A percentile compares a stretch with the other conserved stretches of the same genome.
phyloP scores from a whole-genome alignment of 2,329 filamentous ascomycete genomes.

The Pseudocercospora ulei region DNA sequence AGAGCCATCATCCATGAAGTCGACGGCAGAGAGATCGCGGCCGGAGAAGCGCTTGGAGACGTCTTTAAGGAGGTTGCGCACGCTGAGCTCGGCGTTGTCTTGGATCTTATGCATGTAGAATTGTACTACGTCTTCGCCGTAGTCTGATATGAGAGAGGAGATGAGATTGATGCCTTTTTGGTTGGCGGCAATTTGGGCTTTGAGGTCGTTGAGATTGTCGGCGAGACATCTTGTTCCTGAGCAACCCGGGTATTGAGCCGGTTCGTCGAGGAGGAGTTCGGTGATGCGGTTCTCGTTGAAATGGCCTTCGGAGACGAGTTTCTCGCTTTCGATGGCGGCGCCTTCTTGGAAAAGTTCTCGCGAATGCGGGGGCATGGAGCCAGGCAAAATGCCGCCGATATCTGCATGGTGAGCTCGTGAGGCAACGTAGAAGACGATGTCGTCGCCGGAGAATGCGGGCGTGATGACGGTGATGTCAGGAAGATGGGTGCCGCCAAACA shows the following conservation, averaged over 20 bases:
- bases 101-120: constrained; percentile 80
- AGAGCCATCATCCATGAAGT: constrained; percentile 81
- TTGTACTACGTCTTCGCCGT: constrained; percentile 65
- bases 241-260: constrained; percentile 64
- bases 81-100: constrained; percentile 65
- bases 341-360: constrained; percentile 51
- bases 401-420: constrained; percentile 74
- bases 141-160: constrained; percentile 62
- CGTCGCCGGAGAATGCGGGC: constrained; percentile 63
- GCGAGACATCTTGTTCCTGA: constrained; percentile 67
- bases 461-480: constrained; percentile 76
- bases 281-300: constrained; percentile 71
- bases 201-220: constrained; percentile 78
- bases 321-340: constrained; percentile 48
- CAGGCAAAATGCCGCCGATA: constrained; percentile 72
- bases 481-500: constrained; percentile 73
- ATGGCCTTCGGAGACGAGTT: constrained; percentile 64
- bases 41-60: constrained; percentile 61
- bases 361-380: constrained; percentile 71
- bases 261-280: constrained; percentile 58
- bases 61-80: constrained; percentile 61
- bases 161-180: constrained; percentile 77
- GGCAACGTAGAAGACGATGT: constrained; percentile 73
- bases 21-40: constrained; percentile 60
- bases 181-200: constrained; percentile 78